Conservation (phyloP, 2,329 filamentous ascomycete species). For the Phialocephala sp. region DNA sequence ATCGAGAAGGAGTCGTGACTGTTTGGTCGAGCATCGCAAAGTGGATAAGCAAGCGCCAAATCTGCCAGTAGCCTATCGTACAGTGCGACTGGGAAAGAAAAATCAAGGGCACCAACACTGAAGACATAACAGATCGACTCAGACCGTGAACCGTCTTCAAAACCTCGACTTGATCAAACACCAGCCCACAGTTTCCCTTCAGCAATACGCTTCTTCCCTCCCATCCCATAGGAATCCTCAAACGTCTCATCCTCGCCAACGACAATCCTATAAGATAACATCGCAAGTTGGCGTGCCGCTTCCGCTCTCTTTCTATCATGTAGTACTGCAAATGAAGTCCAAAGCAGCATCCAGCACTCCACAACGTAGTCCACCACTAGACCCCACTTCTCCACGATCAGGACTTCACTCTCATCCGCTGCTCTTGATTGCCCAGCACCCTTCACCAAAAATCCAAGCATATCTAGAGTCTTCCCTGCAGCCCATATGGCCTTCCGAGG, state of each 20-base stretch:
- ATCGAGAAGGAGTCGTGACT: no score
- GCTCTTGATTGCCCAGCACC: not conserved
- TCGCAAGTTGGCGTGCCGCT: conserved; percentile 17
- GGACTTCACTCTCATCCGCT: not conserved
- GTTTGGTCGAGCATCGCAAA: no score
- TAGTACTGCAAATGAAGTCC: conserved; percentile 16
- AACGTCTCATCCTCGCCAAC: conserved; percentile 30
- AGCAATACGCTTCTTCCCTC: conserved; percentile 1
- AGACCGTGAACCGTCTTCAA: not conserved
- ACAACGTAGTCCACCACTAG: conserved; percentile 19
- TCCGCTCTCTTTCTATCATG: conserved; percentile 6
- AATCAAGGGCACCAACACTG: not conserved
- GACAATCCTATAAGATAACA: conserved; percentile 22
- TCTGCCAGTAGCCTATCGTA: no score
- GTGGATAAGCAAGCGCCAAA: no score
- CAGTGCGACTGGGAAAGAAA: not conserved
- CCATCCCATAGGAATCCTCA: conserved; percentile 14
- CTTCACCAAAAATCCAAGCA: conserved; percentile 25
- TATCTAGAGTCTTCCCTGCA: conserved; percentile 18
- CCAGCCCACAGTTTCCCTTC: conserved; percentile 6
- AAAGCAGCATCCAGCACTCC: conserved; percentile 20
- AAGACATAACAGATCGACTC: not conserved
- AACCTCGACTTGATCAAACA: not conserved
- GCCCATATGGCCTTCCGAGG: conserved; percentile 8
- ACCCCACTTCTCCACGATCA: conserved; percentile 27